Evolutionary conservation across 345 rosid species (phyloP), one percentile per base, ranked within the genome.

Genomic region (Salix suchowensis): DNA sequence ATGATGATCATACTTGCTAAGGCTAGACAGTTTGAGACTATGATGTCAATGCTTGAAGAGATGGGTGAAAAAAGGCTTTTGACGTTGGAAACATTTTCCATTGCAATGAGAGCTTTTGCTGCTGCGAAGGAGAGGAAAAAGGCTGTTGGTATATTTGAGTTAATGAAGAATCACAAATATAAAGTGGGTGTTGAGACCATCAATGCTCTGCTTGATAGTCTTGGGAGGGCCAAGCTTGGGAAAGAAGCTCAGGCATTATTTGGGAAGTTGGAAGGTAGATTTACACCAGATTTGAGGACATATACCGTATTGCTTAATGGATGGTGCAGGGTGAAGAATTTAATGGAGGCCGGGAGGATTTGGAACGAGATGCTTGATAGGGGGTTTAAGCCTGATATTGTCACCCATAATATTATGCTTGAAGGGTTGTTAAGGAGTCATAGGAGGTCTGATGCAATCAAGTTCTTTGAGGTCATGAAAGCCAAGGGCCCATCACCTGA

Each of bases 71-170:
- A 89, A 76, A 88, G 88, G 67, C 64, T 89, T 32, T 75, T 92
- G 85, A 88, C 86, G 0, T 85, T 92, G 91, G 95, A 92, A 12
- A 88, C 98, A 1, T 93, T 92, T 85, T 77, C 76, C 65, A 92
- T 91, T 36, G 90, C 91, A 2, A 90, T 92, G 65, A 89, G 87
- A 72, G 94, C 92, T 70, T 93, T 96, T 72, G 97, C 95, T 42
- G 92, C 93, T 61, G 89, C 97, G 0, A 93, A 91, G 79, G 98
- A 96, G 92, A 90, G 96, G 86, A 90, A 91, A 85, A 96, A 96
- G 81, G 92, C 95, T 24, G 89, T 93, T 72, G 94, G 91, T 44
- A 79, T 96, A 58, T 91, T 96, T 72, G 94, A 96, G 85, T 73
- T 96, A 86, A 93, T 96, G 99, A 96, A 91, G 86, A 92, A 88